Evolutionary conservation across 805 yeast species (phyloP), one percentile per base, ranked within the genome.

Genomic region (Candida gorgasii): DNA sequence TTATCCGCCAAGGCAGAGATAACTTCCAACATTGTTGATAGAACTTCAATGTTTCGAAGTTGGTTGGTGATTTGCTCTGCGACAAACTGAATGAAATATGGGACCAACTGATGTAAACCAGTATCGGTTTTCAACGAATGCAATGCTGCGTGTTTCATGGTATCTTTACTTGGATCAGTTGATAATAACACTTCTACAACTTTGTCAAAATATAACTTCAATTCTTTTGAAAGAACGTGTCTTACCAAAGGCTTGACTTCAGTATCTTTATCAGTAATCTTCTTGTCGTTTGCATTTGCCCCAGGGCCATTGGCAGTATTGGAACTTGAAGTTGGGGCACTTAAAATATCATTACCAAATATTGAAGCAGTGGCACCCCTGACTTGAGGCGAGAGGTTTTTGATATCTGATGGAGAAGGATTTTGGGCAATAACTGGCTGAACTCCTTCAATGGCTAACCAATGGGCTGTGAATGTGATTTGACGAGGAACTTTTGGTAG

Each of bases 361-460:
- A 64, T 59, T 2, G 78, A 75, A 42, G 60, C 84, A 71, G 49
- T 86, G 2, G 97, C 89, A 28, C 97, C 98, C 53, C 97, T 76
- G 32, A 82, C 74, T 20, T 80, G 72, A 4, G 96, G 89, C 14
- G 95, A 86, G 43, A 88, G 67, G 24, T 80, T 77, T 58, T 82
- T 81, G 48, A 92, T 83, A 52, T 90, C 97, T 39, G 80, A 74
- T 15, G 82, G 78, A 38, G 84, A 76, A 17, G 99, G 99, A 66
- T 93, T 93, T 65, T 95, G 99, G 1, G 97, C 95, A 42, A 93
- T 92, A 23, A 93, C 84, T 1, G 99, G 99, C 59, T 93, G 99
- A 7, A 93, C 96, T 44, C 99, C 99, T 64, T 93, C 99, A 41
- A 93, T 87, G 0, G 99, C 98, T 23, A 95, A 73, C 98, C 99